Evolutionary conservation across 345 rosid genomes (phyloP), one percentile per base, ranked within the genome.

Genomic region (Hevea brasiliensis): DNA sequence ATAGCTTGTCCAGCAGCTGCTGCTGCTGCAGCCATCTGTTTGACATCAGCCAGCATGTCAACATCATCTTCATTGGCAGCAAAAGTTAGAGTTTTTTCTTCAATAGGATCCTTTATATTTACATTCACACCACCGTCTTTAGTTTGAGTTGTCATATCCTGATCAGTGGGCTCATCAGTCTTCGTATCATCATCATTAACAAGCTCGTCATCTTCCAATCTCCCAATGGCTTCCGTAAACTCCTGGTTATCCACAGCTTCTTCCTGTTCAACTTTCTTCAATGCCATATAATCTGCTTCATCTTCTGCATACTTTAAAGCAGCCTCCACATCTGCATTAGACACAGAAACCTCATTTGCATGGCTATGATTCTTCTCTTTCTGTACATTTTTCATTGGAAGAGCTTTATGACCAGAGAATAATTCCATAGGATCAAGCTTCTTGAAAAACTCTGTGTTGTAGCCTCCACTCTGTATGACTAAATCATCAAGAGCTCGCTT

Each of bases 261-360:
- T 84, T 96, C 99, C 88, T 87, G 88, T 81, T 93, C 99, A 29
- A 90, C 99, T 85, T 82, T 93, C 86, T 96, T 96, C 76, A 96
- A 79, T 75, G 99, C 99, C 98, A 96, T 93, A 84, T 93, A 96
- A 85, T 96, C 99, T 79, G 99, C 99, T 80, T 96, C 99, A 87
- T 96, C 99, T 88, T 96, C 99, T 6, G 90, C 99, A 77, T 83
- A 79, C 80, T 96, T 93, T 67, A 96, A 80, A 77, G 98, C 99
- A 88, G 98, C 99, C 81, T 96, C 99, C 73, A 96, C 93, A 79
- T 96, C 99, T 44, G 92, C 96, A 82, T 85, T 88, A 56, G 99
- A 96, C 68, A 90, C 67, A 73, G 94, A 81, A 73, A 80, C 81
- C 68, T 88, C 92, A 18, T 55, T 73, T 72, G 85, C 92, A 79